Evolutionary conservation across 805 yeast genomes (phyloP), one percentile per base, ranked within the genome.

Genomic region (Pichia nakasei): DNA sequence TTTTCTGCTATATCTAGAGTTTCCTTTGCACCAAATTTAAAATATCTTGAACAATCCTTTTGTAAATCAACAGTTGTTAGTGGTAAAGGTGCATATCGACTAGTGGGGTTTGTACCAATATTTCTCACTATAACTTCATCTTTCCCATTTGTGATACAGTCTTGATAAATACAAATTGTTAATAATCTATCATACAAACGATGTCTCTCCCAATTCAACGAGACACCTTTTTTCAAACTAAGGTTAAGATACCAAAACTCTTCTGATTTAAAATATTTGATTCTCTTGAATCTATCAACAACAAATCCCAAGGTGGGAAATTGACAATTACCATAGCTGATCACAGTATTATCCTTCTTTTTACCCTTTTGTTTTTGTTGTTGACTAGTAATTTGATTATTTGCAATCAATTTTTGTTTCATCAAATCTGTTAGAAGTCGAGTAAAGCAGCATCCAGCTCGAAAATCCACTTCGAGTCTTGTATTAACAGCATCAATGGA

Each of bases 291-390:
- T 46, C 98, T 68, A 56, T 93, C 98, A 11, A 93, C 97, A 0
- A 93, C 89, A 63, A 93, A 93, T 3, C 98, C 97, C 41, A 93
- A 67, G 0, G 98, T 91, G 2, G 99, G 99, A 55, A 93, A 93
- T 59, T 93, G 99, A 58, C 99, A 93, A 3, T 77, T 72, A 3
- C 99, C 99, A 60, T 89, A 93, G 1, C 96, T 87, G 0, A 83
- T 69, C 19, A 58, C 32, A 1, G 19, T 21, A 12, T 26, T 17
- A 2, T 57, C 61, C 17, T 18, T 22, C 18, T 20, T 34, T 18
- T 38, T 61, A 19, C 19, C 20, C n/a, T 19, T 37, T 21, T 38
- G 31, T 24, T 32, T 36, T 37, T 20, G 20, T 17, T 59, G n/a
- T 66, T 22, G 27, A 35, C 9, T 47, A 31, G 19, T 17, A n/a